Evolutionary conservation across 148 eudicot species (phyloP), one percentile per base, ranked within the genome.

Genomic region (Amaranthus hypochondriacus): DNA sequence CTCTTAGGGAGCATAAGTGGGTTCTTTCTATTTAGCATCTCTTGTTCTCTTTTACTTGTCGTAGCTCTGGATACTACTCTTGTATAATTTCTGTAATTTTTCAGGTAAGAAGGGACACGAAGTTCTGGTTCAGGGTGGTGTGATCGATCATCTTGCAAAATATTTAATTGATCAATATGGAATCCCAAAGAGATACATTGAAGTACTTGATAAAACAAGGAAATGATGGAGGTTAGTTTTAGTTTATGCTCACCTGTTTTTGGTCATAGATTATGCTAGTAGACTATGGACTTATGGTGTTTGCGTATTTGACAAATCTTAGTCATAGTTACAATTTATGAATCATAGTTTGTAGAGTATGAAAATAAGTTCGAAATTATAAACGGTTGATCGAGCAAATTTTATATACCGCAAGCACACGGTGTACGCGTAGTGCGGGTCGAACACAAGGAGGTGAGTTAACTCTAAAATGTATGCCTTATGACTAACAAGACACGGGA

Each of bases 51-150:
- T 18, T 75, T 74, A 6, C 56, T 72, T 72, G 28, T 9, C 21
- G 48, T 56, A 39, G 21, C 42, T 49, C 7, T 59, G 66, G 9
- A 53, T 71, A 52, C 50, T 43, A 46, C 48, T 52, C 51, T 51
- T 47, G 2, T 69, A 43, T 76, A 43, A 8, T 69, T 15, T 70
- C 10, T 57, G 39, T 28, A 52, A 48, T 67, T 39, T 56, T 60
- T 71, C 90, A 95, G 98, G 97, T 73, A 95, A 95, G 84, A 95
- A 95, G 75, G 98, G 97, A 69, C 89, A 83, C 70, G 97, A 95
- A 78, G 96, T 95, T 80, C 82, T 95, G 67, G 81, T 95, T 78
- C 98, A 95, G 80, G 97, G 98, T 46, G 98, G 97, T 49, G 98
- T 92, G 13, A 92, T 92, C 64, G 98, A 95, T 79, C 83, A 90